phyloP scores from a whole-genome alignment of 2,329 filamentous ascomycete species.

The Phyllosticta citriasiana region DNA sequence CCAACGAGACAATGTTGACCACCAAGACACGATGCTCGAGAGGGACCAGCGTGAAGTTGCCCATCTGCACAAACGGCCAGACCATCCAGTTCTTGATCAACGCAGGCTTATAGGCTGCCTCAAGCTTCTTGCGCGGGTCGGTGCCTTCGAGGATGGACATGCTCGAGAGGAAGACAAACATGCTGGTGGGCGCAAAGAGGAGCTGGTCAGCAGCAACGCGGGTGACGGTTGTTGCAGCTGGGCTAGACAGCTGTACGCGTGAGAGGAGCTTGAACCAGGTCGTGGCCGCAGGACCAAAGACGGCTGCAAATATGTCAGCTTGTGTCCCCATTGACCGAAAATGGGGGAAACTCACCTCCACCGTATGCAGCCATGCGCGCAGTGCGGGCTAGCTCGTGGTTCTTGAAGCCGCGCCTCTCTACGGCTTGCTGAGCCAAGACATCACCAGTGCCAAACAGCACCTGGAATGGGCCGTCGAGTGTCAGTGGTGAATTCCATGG shows the following conservation, averaged over 20 bases:
- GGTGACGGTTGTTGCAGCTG: constrained; percentile 61
- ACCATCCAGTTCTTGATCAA: constrained; percentile 78
- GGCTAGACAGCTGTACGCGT: constrained; percentile 52
- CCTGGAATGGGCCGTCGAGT: constrained; percentile 26
- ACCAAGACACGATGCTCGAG: constrained; percentile 74
- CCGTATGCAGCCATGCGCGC: constrained; percentile 74
- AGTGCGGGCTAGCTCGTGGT: constrained; percentile 62
- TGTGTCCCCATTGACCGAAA: background rate
- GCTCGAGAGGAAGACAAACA: constrained; percentile 68
- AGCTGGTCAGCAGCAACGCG: constrained; percentile 71
- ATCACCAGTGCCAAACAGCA: constrained; percentile 90
- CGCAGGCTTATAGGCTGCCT: constrained; percentile 59
- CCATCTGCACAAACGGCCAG: constrained; percentile 75
- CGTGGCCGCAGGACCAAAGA: constrained; percentile 83
- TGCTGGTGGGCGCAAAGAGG: constrained; percentile 74
- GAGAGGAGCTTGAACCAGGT: constrained; percentile 77
- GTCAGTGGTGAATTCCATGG: background rate
- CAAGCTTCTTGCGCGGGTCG: constrained; percentile 56
- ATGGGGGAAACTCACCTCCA: constrained; percentile 46
- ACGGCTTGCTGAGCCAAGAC: constrained; percentile 83
- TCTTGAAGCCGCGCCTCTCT: constrained; percentile 65
- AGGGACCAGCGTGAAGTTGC: constrained; percentile 83
- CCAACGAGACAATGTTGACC: constrained; percentile 70
- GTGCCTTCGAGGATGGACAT: constrained; percentile 75
- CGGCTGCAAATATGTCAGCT: constrained; percentile 35